Evolutionary conservation across 306 rosid species (phyloP), one percentile per base, ranked within the genome.

Genomic region (Vigna radiata): DNA sequence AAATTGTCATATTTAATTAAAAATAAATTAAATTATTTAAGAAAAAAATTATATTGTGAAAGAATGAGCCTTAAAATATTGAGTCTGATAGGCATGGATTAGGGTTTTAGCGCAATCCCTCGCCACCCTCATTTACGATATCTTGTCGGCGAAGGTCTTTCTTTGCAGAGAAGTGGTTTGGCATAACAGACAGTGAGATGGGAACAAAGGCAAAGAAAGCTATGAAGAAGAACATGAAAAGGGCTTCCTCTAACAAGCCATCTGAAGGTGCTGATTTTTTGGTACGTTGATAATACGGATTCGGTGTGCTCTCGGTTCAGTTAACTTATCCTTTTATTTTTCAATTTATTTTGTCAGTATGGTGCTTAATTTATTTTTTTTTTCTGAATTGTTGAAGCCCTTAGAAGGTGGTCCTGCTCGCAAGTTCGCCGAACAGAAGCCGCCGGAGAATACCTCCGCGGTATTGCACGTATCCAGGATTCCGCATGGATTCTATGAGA

Each of bases 401-500:
- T 87, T 90, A 82, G 96, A 82, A 76, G 95, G 92, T 46, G 91
- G 95, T n/a, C 92, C 91, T 17, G 95, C 78, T 37, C 79, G 78
- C 14, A 85, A 85, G 46, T 78, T 86, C 72, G 87, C 92, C 0
- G 75, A 64, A 9, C 86, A 81, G 62, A 86, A 85, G 74, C 88
- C 71, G 4, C 39, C 8, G 36, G 91, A 92, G 73, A 86, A 83
- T 53, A 75, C 75, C 3, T 72, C 91, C 47, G 82, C 82, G 1
- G 92, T 95, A 53, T 80, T 90, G 44, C 87, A 88, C 70, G 46
- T 90, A 17, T 92, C 93, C 31, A 84, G 93, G 67, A 87, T 90
- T 73, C 93, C 96, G 0, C 96, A 90, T 61, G 92, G 91, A 1
- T 92, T 95, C 87, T 89, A 89, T 63, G 97, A 92, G 89, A 86